Percentiles rank a stretch among this genome's conserved stretches.
phyloP scores from a whole-genome alignment of 2,329 filamentous ascomycete species.

The Trichophaea hybrida region DNA sequence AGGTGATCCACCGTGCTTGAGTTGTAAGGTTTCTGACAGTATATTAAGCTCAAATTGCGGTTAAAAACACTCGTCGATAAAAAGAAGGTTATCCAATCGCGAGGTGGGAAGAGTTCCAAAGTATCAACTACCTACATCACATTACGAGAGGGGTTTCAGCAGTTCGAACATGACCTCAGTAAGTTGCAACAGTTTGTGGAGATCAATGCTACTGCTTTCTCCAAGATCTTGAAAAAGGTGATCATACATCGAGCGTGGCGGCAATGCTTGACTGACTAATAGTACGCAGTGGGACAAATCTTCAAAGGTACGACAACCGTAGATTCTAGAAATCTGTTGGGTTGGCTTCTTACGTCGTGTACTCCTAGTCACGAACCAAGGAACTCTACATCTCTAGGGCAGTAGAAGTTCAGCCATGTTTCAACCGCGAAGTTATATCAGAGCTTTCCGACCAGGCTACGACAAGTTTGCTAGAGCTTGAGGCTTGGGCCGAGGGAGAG shows the following conservation, averaged over 20 bases:
- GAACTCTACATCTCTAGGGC: conserved; percentile 91
- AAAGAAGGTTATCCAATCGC: conserved; percentile 77
- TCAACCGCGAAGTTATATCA: conserved; percentile 93
- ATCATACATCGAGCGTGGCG: conserved; percentile 10
- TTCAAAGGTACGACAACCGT: conserved; percentile 51
- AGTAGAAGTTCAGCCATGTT: conserved; percentile 94
- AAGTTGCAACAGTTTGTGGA: conserved; percentile 97
- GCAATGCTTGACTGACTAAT: conserved; percentile 14
- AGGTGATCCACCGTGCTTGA: conserved; percentile 28
- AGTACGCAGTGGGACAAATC: conserved; percentile 79
- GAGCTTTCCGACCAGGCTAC: conserved; percentile 94
- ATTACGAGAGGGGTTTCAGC: conserved; percentile 88
- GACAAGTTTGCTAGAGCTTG: conserved; percentile 85
- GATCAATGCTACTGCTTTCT: conserved; percentile 93
- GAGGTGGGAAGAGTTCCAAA: conserved; percentile 58
- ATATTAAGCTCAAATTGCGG: conserved; percentile 67
- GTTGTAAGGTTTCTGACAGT: background rate
- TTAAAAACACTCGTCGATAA: conserved; percentile 88
- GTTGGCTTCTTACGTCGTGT: conserved; percentile 9
- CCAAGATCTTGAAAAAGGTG: conserved; percentile 94
- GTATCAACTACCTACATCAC: conserved; percentile 87
- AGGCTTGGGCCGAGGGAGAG: conserved; percentile 93
- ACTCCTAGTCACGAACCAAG: conserved; percentile 68
- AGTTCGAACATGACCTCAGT: conserved; percentile 91
- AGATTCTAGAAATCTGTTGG: conserved; percentile 13